Conservation (phyloP, 2,329 filamentous ascomycete genomes). For the Biscogniauxia mediterranea region DNA sequence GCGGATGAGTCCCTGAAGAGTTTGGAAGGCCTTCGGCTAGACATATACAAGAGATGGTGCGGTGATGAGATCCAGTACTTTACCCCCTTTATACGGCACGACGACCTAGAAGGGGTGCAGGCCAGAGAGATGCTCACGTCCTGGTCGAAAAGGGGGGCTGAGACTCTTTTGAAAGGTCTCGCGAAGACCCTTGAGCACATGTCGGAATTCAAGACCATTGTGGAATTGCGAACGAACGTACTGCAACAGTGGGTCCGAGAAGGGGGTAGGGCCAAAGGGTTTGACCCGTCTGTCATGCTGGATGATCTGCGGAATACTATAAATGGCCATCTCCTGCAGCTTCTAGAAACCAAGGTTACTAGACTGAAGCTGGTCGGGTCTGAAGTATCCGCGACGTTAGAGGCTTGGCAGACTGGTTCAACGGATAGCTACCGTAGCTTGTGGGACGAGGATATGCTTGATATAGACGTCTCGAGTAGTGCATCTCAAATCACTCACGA, state of each 20-base stretch:
- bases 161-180: constrained; percentile 61
- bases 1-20: constrained; percentile 65
- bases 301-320: constrained; percentile 66
- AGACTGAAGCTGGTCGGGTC: constrained; percentile 65
- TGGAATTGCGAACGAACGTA: constrained; percentile 67
- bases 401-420: constrained; percentile 55
- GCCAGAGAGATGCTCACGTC: constrained; percentile 58
- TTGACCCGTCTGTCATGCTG: constrained; percentile 67
- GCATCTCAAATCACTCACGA: constrained; percentile 67
- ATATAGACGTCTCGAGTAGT: constrained; percentile 63
- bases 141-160: constrained; percentile 63
- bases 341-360: constrained; percentile 62
- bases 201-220: constrained; percentile 65
- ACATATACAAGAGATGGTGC: constrained; percentile 77
- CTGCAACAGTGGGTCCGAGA: constrained; percentile 75
- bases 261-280: constrained; percentile 60
- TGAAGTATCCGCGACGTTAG: constrained; percentile 61
- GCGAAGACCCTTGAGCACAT: constrained; percentile 57
- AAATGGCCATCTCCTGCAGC: constrained; percentile 63
- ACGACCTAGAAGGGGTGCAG: constrained; percentile 64
- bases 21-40: constrained; percentile 71
- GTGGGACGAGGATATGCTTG: constrained; percentile 66
- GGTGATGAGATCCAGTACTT: constrained; percentile 80
- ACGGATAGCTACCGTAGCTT: constrained; percentile 54
- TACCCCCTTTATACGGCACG: constrained; percentile 82